Conservation (phyloP, 208 protist species). For the Acanthamoeba quina region DNA sequence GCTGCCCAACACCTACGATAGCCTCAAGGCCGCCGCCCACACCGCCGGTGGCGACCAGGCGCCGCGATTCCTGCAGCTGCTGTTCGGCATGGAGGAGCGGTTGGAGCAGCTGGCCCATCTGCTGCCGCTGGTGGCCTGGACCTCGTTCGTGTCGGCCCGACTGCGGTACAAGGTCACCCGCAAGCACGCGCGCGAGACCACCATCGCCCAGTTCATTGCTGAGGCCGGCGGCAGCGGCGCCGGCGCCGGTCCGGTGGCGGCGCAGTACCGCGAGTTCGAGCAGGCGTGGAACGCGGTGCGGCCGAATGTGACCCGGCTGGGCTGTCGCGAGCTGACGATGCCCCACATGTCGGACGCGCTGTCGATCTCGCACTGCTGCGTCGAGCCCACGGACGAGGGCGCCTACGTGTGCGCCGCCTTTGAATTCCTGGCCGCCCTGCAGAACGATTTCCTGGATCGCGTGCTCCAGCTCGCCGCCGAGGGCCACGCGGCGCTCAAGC, state of each 20-base stretch:
- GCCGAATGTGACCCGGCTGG: not conserved
- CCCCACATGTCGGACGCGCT: not conserved
- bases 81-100: constrained; percentile 20
- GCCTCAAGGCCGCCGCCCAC: not conserved
- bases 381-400: constrained; percentile 7
- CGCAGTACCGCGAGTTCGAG: constrained; percentile 18
- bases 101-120: not conserved
- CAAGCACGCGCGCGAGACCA: constrained; percentile 2
- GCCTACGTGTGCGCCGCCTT: not conserved
- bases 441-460: constrained; percentile 11
- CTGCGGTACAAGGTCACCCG: constrained; percentile 29
- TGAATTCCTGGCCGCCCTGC: not conserved
- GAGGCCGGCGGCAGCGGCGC: not conserved
- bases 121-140: constrained; percentile 24
- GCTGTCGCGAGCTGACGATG: constrained; percentile 23
- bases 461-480: constrained; percentile 18
- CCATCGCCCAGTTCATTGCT: constrained; percentile 8
- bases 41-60: not conserved
- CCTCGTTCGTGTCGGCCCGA: not conserved
- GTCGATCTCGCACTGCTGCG: not conserved
- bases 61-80: not conserved
- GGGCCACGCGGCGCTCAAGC: constrained; percentile 34
- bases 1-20: constrained; percentile 11
- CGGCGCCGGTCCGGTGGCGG: not conserved
- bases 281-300: not conserved